These are phyloP conservation scores for Diaporthe vaccinii DNA, from an alignment of 2,329 filamentous ascomycete genomes.

Conservation along the genomic window DNA sequence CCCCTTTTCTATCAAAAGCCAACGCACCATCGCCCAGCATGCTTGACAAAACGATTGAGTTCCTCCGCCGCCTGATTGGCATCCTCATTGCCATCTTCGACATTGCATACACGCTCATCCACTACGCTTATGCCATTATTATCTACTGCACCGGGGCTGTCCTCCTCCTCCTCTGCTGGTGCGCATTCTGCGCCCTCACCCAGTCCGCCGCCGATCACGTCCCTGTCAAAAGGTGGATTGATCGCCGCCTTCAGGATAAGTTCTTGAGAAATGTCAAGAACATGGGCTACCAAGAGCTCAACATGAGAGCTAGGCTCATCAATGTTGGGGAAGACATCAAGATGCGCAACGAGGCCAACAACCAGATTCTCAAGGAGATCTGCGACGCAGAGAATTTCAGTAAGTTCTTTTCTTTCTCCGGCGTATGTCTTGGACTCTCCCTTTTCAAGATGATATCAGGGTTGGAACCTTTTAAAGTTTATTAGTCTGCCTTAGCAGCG, in stretches of 20 bases:
- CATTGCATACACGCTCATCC: background rate
- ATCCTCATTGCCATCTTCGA: background rate
- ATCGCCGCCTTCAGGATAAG: slow-evolving; percentile 12
- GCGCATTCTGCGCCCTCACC: slow-evolving; percentile 21
- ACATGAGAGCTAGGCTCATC: background rate
- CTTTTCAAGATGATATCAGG: no score
- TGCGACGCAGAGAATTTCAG: slow-evolving; percentile 8
- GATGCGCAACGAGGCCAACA: slow-evolving; percentile 27
- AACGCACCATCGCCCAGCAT: background rate
- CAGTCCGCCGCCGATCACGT: slow-evolving; percentile 25
- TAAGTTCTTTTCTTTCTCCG: background rate
- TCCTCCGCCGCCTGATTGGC: background rate
- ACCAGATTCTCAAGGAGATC: slow-evolving; percentile 14
- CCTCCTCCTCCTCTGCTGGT: slow-evolving; percentile 10
- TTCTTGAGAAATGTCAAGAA: slow-evolving; percentile 18
- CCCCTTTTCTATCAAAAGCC: background rate
- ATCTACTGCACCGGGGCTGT: background rate
- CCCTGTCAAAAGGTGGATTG: slow-evolving; percentile 10
- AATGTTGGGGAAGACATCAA: slow-evolving; percentile 7
- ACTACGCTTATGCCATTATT: background rate
- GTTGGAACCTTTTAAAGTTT: background rate
- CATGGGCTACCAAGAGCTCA: slow-evolving; percentile 4
- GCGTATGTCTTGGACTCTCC: background rate
- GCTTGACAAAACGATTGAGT: background rate
- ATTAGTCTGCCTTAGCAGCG: background rate